Conservation (phyloP, 768 basidiomycete species). For the Boletales sp. region DNA sequence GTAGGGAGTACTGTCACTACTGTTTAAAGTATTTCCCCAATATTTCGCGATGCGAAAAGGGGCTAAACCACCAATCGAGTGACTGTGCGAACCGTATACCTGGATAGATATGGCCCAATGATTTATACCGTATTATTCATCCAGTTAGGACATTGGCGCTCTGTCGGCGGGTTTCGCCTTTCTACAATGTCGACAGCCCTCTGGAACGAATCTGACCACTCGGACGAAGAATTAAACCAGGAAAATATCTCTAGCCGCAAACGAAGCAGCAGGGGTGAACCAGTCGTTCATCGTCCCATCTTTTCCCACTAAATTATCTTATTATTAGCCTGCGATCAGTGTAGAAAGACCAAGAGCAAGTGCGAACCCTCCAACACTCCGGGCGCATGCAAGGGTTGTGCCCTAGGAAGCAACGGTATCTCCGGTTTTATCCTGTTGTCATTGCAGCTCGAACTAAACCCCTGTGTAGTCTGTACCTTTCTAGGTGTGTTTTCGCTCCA, state of each 20-base stretch:
- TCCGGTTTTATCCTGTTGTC: slow-evolving; percentile 4
- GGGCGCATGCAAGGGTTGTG: slow-evolving; percentile 61
- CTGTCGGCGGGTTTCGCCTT: background rate
- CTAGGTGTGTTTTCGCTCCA: slow-evolving; percentile 38
- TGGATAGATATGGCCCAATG: background rate
- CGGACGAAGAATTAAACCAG: slow-evolving; percentile 50
- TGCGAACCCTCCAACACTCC: slow-evolving; percentile 59
- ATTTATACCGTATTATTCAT: slow-evolving; percentile 2
- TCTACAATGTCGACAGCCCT: slow-evolving; percentile 29
- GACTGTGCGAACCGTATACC: slow-evolving; percentile 17
- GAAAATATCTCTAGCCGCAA: slow-evolving; percentile 48
- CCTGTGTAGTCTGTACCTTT: slow-evolving; percentile 58
- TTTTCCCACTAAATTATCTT: slow-evolving; percentile 11
- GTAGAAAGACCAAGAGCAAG: slow-evolving; percentile 84
- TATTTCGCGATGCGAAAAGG: too few relatives aligned
- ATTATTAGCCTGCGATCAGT: slow-evolving; percentile 75
- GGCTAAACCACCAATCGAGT: background rate
- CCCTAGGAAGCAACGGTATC: slow-evolving; percentile 51
- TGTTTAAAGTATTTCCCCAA: too few relatives aligned
- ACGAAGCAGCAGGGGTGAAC: slow-evolving; percentile 59
- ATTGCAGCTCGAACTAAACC: slow-evolving; percentile 11
- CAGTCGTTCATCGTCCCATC: slow-evolving; percentile 1
- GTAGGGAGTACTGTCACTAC: slow-evolving; percentile 31
- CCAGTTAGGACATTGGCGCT: background rate
- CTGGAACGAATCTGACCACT: slow-evolving; percentile 59